Conservation (phyloP, 208 protist genomes). For the Trypanosoma lewisi region DNA sequence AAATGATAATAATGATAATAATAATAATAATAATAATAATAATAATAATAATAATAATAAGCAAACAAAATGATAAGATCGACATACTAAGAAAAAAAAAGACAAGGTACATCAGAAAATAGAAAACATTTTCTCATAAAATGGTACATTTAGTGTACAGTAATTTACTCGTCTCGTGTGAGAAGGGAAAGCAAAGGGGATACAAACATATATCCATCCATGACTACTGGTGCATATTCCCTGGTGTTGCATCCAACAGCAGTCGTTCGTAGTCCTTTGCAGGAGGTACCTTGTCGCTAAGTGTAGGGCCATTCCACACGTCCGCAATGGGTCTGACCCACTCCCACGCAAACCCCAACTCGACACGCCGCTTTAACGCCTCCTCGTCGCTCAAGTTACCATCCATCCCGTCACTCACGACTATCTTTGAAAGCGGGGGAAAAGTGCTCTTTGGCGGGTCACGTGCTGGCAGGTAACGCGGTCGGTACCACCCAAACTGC, state of each 20-base stretch:
- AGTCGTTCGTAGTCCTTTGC: slow-evolving; percentile 71
- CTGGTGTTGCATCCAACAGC: slow-evolving; percentile 25
- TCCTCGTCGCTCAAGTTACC: slow-evolving; percentile 23
- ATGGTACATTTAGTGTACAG: too few species aligned
- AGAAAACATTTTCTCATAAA: background rate
- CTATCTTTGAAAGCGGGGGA: slow-evolving; percentile 25
- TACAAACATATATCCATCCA: background rate
- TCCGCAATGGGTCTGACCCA: slow-evolving; percentile 47
- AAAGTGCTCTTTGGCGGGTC: slow-evolving; percentile 11
- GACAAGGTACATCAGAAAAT: background rate
- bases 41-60: too few species aligned
- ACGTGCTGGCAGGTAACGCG: slow-evolving; percentile 35
- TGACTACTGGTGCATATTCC: background rate
- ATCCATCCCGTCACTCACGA: slow-evolving; percentile 23
- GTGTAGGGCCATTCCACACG: slow-evolving; percentile 47
- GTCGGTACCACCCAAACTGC: slow-evolving; percentile 58
- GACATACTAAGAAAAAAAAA: too few species aligned
- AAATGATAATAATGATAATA: background rate
- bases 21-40: too few species aligned
- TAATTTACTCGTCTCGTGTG: background rate
- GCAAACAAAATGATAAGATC: too few species aligned
- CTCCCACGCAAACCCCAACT: slow-evolving; percentile 32
- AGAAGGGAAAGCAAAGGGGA: background rate
- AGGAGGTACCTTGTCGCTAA: slow-evolving; percentile 61
- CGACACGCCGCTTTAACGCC: slow-evolving; percentile 14